These are phyloP conservation scores for Solanum lycopersicoides DNA, from an alignment of 257 asterid species.

Conservation along the genomic window DNA sequence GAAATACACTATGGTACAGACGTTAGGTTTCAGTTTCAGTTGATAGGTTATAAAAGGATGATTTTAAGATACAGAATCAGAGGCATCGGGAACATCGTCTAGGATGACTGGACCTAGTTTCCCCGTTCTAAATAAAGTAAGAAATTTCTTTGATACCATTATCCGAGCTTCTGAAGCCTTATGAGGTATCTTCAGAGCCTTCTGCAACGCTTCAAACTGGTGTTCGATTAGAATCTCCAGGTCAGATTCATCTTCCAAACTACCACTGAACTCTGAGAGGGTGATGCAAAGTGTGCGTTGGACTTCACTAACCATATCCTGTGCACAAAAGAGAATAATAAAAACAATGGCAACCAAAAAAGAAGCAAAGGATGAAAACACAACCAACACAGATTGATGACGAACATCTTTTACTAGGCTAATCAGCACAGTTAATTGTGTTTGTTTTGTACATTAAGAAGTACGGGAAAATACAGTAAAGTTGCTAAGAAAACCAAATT, in stretches of 20 bases:
- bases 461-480: not conserved
- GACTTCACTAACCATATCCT: slow-evolving; percentile 70
- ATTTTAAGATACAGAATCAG: slow-evolving; percentile 13
- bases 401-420: not conserved
- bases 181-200: slow-evolving; percentile 66
- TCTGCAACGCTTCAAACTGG: slow-evolving; percentile 70
- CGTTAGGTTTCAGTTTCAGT: not conserved
- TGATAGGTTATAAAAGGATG: not conserved
- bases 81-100: slow-evolving; percentile 56
- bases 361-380: not conserved
- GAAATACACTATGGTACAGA: not conserved
- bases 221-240: slow-evolving; percentile 56
- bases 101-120: slow-evolving; percentile 85
- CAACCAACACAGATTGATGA: not conserved
- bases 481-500: not conserved
- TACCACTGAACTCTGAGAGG: slow-evolving; percentile 46
- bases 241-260: slow-evolving; percentile 62
- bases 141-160: slow-evolving; percentile 67
- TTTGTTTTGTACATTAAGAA: not conserved
- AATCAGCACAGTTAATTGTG: not conserved
- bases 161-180: slow-evolving; percentile 72
- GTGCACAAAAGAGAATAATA: not conserved
- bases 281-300: slow-evolving; percentile 50
- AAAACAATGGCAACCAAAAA: not conserved
- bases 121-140: slow-evolving; percentile 68